phyloP scores from a whole-genome alignment of 371 early-diverging fungal genomes.

The Mortierella sp. region DNA sequence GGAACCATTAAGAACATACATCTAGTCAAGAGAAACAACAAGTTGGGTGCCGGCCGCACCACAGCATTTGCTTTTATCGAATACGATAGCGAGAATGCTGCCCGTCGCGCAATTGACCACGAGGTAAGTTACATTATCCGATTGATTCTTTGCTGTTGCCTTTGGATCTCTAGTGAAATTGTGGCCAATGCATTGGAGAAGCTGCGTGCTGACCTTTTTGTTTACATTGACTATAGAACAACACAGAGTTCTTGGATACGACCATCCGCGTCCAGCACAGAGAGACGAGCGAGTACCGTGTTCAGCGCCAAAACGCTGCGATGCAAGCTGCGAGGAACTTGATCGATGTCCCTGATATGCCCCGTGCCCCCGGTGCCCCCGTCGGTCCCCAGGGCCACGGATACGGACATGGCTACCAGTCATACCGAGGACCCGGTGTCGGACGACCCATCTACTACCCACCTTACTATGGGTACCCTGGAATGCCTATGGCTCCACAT shows the following conservation, averaged over 20 bases:
- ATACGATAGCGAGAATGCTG: slow-evolving; percentile 64
- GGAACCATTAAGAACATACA: slow-evolving; percentile 69
- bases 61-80: slow-evolving; percentile 73
- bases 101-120: slow-evolving; percentile 67
- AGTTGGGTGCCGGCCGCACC: slow-evolving; percentile 1
- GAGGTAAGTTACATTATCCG: slow-evolving; percentile 61
- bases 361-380: slow-evolving; percentile 1
- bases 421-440: slow-evolving; percentile 17
- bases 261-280: slow-evolving; percentile 59
- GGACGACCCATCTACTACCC: slow-evolving; percentile 26
- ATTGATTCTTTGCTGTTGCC: background rate
- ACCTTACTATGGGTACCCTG: slow-evolving; percentile 26
- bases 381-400: slow-evolving; percentile 7
- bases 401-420: background rate
- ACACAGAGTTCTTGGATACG: slow-evolving; percentile 42
- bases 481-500: slow-evolving; percentile 17
- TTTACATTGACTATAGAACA: slow-evolving; percentile 41
- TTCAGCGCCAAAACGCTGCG: slow-evolving; percentile 38
- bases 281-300: slow-evolving; percentile 55
- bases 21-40: slow-evolving; percentile 65
- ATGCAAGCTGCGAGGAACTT: slow-evolving; percentile 24
- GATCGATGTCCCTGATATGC: background rate
- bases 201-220: background rate
- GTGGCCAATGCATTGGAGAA: background rate
- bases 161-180: background rate